Percentiles rank a stretch among this genome's conserved stretches.
Conservation (phyloP, 352 stramenopile species). For the Thraustochytrium striatum region DNA sequence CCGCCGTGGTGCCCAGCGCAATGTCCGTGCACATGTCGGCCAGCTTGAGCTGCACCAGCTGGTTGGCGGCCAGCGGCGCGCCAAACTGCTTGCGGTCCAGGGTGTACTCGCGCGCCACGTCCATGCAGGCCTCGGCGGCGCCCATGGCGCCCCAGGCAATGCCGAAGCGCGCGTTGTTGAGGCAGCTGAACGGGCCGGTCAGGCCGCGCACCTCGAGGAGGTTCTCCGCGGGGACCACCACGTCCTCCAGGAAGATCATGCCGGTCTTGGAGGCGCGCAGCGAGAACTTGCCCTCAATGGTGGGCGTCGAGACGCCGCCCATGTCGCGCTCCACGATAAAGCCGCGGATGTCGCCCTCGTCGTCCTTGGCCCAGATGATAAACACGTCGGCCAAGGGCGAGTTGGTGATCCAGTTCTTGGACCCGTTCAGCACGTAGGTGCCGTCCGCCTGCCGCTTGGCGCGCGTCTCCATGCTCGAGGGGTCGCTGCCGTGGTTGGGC, state of each 20-base stretch:
- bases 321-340: slow-evolving; percentile 92
- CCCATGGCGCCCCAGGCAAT: slow-evolving; percentile 94
- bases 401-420: slow-evolving; percentile 95
- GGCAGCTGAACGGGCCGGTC: slow-evolving; percentile 90
- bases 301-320: slow-evolving; percentile 80
- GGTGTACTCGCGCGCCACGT: slow-evolving; percentile 87
- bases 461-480: slow-evolving; percentile 88
- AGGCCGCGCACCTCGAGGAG: slow-evolving; percentile 73
- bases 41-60: slow-evolving; percentile 97
- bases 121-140: slow-evolving; percentile 88
- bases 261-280: slow-evolving; percentile 89
- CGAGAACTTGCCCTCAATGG: slow-evolving; percentile 93
- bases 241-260: slow-evolving; percentile 97
- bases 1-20: slow-evolving; percentile 81
- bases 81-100: slow-evolving; percentile 92
- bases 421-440: slow-evolving; percentile 91
- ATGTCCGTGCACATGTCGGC: slow-evolving; percentile 96
- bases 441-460: slow-evolving; percentile 70
- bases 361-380: slow-evolving; percentile 92
- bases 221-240: slow-evolving; percentile 85
- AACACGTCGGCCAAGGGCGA: slow-evolving; percentile 93
- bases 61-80: slow-evolving; percentile 90
- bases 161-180: slow-evolving; percentile 94
- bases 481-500: slow-evolving; percentile 94
- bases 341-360: slow-evolving; percentile 78